phyloP scores from a whole-genome alignment of 805 yeast species.

The Sugiyamaella boreocaroliniensis region DNA sequence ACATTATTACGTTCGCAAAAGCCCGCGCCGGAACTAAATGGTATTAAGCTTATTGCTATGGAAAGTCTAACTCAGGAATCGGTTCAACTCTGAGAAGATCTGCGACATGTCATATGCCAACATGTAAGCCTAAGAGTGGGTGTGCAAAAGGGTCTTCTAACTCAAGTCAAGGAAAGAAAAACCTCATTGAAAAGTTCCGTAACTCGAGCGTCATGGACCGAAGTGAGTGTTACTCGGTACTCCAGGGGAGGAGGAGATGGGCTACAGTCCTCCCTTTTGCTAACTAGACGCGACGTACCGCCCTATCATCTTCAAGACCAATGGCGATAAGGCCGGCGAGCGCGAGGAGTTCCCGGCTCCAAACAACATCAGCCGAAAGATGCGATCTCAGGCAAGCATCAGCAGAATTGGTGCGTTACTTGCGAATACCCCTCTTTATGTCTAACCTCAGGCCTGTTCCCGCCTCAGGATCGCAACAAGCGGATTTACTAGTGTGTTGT shows the following conservation, averaged over 20 bases:
- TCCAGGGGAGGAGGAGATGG: too few species aligned
- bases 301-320: slow-evolving; percentile 42
- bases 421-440: background rate
- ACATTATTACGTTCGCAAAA: slow-evolving; percentile 40
- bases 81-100: slow-evolving; percentile 43
- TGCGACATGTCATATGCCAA: slow-evolving; percentile 49
- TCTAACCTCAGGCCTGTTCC: slow-evolving; percentile 11
- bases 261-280: background rate
- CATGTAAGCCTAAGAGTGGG: slow-evolving; percentile 25
- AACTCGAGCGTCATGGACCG: slow-evolving; percentile 45
- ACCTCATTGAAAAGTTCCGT: slow-evolving; percentile 42
- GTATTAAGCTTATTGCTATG: slow-evolving; percentile 16
- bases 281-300: slow-evolving; percentile 37
- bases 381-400: slow-evolving; percentile 31
- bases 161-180: slow-evolving; percentile 38
- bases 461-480: slow-evolving; percentile 12
- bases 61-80: slow-evolving; percentile 24
- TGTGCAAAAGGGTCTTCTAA: background rate
- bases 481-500: background rate
- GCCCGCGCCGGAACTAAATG: slow-evolving; percentile 44
- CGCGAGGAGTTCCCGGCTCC: slow-evolving; percentile 40
- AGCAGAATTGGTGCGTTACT: slow-evolving; percentile 25
- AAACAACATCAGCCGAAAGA: slow-evolving; percentile 28
- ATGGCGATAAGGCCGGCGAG: slow-evolving; percentile 38
- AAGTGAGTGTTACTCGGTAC: slow-evolving; percentile 9